Conservation (phyloP, 2,329 filamentous ascomycete species). For the Harringtonia aguacate region DNA sequence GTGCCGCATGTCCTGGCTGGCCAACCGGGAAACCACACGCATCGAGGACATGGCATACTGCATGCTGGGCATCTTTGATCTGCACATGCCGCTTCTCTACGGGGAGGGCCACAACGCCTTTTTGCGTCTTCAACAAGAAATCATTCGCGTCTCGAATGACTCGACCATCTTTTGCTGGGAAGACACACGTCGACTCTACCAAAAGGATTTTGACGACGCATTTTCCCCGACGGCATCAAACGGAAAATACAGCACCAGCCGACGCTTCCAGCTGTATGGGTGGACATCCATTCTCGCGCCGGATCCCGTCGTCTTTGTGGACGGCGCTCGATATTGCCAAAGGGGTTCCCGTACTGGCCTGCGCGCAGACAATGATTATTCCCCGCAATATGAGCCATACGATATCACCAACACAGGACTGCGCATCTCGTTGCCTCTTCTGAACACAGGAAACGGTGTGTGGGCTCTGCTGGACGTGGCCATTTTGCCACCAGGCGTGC, state of each 20-base stretch:
- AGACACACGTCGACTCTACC: neutral
- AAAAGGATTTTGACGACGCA: no score
- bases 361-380: no score
- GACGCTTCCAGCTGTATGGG: no score
- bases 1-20: conserved; percentile 17
- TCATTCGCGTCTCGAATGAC: conserved; percentile 16
- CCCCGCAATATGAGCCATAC: no score
- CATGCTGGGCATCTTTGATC: conserved; percentile 18
- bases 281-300: no score
- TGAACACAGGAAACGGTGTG: conserved; percentile 7
- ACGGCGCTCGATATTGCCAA: no score
- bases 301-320: no score
- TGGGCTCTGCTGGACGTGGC: conserved; percentile 9
- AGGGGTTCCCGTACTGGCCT: no score
- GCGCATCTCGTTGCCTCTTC: conserved; percentile 7
- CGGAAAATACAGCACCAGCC: no score
- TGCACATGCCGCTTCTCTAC: conserved; percentile 20
- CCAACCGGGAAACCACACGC: conserved; percentile 12
- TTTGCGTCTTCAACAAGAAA: conserved; percentile 17
- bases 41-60: conserved; percentile 18
- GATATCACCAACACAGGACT: conserved; percentile 10
- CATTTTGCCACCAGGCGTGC: no score
- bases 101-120: conserved; percentile 18
- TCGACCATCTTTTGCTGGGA: conserved; percentile 19
- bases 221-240: neutral